phyloP scores from a whole-genome alignment of 495 filamentous ascomycete species.

The Filosporella fistucella region DNA sequence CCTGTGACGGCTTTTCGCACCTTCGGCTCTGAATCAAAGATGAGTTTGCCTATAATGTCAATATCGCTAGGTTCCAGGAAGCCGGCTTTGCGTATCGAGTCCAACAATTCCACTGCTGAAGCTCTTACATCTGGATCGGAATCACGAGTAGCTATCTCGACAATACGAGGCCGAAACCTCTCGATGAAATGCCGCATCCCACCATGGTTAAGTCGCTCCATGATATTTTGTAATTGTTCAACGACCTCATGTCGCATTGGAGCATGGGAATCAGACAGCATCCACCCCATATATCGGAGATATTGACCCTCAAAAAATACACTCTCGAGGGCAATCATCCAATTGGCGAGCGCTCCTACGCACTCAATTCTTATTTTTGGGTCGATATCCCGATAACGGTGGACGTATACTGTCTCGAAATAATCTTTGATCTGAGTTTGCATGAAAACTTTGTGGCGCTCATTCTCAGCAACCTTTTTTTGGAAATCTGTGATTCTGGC shows the following conservation, averaged over 20 bases:
- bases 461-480: slow-evolving; percentile 57
- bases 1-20: slow-evolving; percentile 82
- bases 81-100: slow-evolving; percentile 75
- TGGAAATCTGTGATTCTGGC: slow-evolving; percentile 63
- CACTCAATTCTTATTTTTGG: slow-evolving; percentile 81
- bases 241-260: slow-evolving; percentile 71
- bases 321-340: slow-evolving; percentile 79
- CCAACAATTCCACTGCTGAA: slow-evolving; percentile 71
- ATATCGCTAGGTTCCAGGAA: slow-evolving; percentile 88
- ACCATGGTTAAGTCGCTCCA: slow-evolving; percentile 66
- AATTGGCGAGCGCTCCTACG: slow-evolving; percentile 74
- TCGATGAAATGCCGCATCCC: slow-evolving; percentile 85
- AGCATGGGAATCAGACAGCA: slow-evolving; percentile 71
- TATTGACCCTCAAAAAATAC: slow-evolving; percentile 84
- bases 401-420: slow-evolving; percentile 86
- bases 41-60: slow-evolving; percentile 73
- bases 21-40: slow-evolving; percentile 80
- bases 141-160: slow-evolving; percentile 88
- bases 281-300: slow-evolving; percentile 91
- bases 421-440: slow-evolving; percentile 70
- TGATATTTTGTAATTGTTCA: slow-evolving; percentile 72
- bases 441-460: slow-evolving; percentile 56
- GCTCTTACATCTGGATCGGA: slow-evolving; percentile 73
- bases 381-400: slow-evolving; percentile 93
- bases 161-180: slow-evolving; percentile 77